Base-by-base conservation (phyloP, 768 basidiomycete species). In the Sporobolomyces pararoseus region DNA sequence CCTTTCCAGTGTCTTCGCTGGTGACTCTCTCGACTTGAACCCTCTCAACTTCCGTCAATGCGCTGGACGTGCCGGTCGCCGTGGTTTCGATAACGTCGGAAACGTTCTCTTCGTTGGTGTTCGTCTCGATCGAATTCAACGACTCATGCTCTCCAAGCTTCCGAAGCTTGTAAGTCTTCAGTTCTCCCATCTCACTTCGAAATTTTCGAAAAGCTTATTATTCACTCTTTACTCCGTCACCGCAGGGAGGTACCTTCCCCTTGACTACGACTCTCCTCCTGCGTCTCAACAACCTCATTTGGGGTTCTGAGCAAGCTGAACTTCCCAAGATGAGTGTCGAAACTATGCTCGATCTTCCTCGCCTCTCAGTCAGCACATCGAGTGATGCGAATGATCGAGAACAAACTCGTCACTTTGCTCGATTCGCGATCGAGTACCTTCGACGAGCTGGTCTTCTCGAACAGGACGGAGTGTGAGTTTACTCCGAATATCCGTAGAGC, bases 71-170 rank as follows among this genome's bases (percentile, higher is more conserved):
- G 88, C 88, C 47, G 88, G 88, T 66, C 84, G 88, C 50, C 83
- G 88, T 75, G 88, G 88, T 3, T 88, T 83, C 68, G 87, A 89
- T 74, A 82, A 63, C 23, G 80, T 86, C 0, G 88, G 88, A 10
- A 87, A 86, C 61, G 87, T 89, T 46, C 81, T 89, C 3, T 89
- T 89, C 80, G 88, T 87, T 74, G 88, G 87, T 29, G 76, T 89
- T 10, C 79, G 86, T 5, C 82, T 86, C 76, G 84, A 86, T 66
- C 82, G 86, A 47, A 84, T 87, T 5, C 84, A 87, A 70, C 84
- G 87, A 32, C 79, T 89, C 31, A 80, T 86, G 9, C 78, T 88
- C 0, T 89, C 88, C 21, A 68, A 84, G 81, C 73, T 81, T 87
- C 29, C 88, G 86, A 7, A 82, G 84, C 17, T 73, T 31, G 70